Evolutionary conservation across 1,139 yeast species (phyloP), one percentile per base, ranked within the genome.

Genomic region (Yamadazyma triangularis): DNA sequence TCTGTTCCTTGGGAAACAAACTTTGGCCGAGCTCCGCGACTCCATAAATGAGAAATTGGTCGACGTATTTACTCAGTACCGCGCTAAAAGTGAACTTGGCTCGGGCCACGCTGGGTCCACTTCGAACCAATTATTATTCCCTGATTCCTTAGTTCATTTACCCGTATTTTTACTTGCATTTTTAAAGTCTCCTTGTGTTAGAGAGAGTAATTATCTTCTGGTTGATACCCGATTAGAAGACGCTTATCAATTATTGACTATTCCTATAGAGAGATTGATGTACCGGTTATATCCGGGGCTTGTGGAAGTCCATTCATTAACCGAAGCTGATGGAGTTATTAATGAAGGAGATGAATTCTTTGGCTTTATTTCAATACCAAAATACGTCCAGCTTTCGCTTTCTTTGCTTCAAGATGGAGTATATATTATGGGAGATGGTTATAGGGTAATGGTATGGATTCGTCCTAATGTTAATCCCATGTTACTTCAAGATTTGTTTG

Each of bases 221-320:
- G 75, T 79, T 13, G 87, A 82, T 52, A 49, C 69, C 1, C 71
- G 95, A 33, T 67, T 87, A 14, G 71, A 70, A 33, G 80, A 79
- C 31, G 63, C 74, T 32, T 72, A 69, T 44, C 64, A 67, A 32
- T 64, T 84, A 53, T 62, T 73, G 38, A 60, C 68, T 9, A 65
- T 76, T 59, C 77, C 85, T 13, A 55, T 79, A 19, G 79, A 79
- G 16, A 69, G 71, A 36, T 62, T 91, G 22, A 60, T 79, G 26
- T 73, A 75, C 38, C 79, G 77, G 39, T 64, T 91, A 31, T 91
- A 89, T 48, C 98, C 98, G 2, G 78, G 85, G 4, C 65, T 91
- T 39, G 68, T 85, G 27, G 87, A 86, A 25, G 56, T 89, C 25
- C 95, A 88, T 53, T 69, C 76, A 3, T 56, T 86, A n/a, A n/a